Evolutionary conservation across 1,139 yeast species (phyloP).

Genomic region (Scheffersomyces lignicola): DNA sequence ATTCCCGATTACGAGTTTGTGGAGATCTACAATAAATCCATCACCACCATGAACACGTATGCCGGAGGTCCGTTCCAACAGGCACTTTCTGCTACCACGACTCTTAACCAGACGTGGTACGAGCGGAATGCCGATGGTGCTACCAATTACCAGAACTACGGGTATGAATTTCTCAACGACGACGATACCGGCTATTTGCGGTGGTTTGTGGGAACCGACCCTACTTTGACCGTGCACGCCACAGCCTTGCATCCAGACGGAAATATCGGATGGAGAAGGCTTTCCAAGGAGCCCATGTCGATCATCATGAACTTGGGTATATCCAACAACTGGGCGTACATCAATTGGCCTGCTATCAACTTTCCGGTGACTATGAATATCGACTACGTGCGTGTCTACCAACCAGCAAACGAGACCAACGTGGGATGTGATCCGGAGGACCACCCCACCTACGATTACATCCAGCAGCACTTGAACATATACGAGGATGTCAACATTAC

Average conservation of each 20-base stretch:
- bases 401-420: slow-evolving; percentile 53
- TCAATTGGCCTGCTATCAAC: slow-evolving; percentile 70
- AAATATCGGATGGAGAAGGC: slow-evolving; percentile 71
- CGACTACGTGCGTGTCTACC: slow-evolving; percentile 80
- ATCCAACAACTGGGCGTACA: slow-evolving; percentile 80
- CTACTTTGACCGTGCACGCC: slow-evolving; percentile 63
- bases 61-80: slow-evolving; percentile 87
- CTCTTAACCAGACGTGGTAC: slow-evolving; percentile 75
- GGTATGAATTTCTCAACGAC: slow-evolving; percentile 76
- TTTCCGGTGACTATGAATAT: slow-evolving; percentile 72
- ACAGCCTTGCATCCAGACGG: slow-evolving; percentile 79
- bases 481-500: slow-evolving; percentile 66
- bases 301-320: slow-evolving; percentile 76
- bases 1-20: slow-evolving; percentile 75
- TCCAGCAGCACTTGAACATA: slow-evolving; percentile 60
- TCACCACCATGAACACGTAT: slow-evolving; percentile 73
- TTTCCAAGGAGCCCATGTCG: slow-evolving; percentile 89
- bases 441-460: slow-evolving; percentile 75
- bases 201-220: slow-evolving; percentile 78
- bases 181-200: slow-evolving; percentile 66
- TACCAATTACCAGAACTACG: slow-evolving; percentile 65
- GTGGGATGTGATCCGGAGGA: slow-evolving; percentile 76
- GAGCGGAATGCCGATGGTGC: slow-evolving; percentile 49
- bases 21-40: slow-evolving; percentile 58
- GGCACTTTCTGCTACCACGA: slow-evolving; percentile 75